Evolutionary conservation across 345 rosid genomes (phyloP).

Genomic region (Syzygium aromaticum): DNA sequence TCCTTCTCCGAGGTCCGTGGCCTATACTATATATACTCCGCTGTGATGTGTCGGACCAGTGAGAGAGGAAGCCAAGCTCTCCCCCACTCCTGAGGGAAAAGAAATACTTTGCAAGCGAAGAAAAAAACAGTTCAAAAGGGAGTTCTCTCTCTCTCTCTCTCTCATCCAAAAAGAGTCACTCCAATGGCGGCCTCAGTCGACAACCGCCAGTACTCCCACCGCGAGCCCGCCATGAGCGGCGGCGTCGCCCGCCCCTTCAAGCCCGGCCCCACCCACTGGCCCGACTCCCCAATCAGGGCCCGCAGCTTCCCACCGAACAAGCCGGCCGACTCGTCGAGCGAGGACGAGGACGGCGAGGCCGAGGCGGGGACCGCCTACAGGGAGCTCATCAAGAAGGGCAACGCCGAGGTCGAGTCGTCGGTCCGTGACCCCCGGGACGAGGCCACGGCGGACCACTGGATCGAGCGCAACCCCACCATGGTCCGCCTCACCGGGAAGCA

Average conservation of each 20-base stretch:
- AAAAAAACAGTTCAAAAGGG: neutral
- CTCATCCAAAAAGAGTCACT: neutral
- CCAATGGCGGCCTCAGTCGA: conserved; percentile 77
- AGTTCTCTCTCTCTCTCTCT: neutral
- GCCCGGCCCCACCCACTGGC: conserved; percentile 28
- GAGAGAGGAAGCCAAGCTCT: neutral
- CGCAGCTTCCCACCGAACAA: conserved; percentile 1
- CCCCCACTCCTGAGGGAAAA: neutral
- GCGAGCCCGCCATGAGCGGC: conserved; percentile 39
- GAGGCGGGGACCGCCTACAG: conserved; percentile 24
- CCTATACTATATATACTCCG: neutral
- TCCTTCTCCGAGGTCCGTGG: neutral
- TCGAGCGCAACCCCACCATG: conserved; percentile 71
- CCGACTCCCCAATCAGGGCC: conserved; percentile 22
- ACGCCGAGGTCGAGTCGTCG: conserved; percentile 66
- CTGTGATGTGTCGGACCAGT: neutral
- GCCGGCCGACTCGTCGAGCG: conserved; percentile 33
- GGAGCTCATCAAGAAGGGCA: conserved; percentile 34
- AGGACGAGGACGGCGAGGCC: conserved; percentile 22
- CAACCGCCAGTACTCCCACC: conserved; percentile 55
- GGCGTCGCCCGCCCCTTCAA: conserved; percentile 45
- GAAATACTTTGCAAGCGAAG: neutral
- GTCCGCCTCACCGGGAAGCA: conserved; percentile 96
- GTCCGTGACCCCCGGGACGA: conserved; percentile 58
- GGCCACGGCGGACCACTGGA: conserved; percentile 72